A percentile compares a stretch with the other conserved stretches of the same genome.
phyloP scores from a whole-genome alignment of 78 protist species.

The Dictyostelium citrinum region DNA sequence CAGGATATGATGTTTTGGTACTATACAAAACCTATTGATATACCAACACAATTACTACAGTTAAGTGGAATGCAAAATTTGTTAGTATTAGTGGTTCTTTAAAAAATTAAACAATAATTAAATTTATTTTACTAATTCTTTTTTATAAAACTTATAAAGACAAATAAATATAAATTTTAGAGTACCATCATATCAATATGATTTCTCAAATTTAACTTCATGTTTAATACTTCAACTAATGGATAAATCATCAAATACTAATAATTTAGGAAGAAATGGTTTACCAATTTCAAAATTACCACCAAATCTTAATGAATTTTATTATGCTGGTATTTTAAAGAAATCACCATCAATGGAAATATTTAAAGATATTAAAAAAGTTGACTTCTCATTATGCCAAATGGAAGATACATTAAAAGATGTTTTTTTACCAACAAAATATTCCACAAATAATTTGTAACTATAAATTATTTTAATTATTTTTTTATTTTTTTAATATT shows the following conservation, averaged over 20 bases:
- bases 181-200: not conserved
- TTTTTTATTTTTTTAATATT: not conserved
- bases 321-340: not conserved
- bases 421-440: not conserved
- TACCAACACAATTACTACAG: not conserved
- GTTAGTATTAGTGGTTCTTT: not conserved
- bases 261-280: not conserved
- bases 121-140: not conserved
- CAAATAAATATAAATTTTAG: not conserved
- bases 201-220: not conserved
- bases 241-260: not conserved
- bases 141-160: not conserved
- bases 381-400: not conserved
- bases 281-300: not conserved
- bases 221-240: not conserved
- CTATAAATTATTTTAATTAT: not conserved
- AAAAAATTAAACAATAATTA: not conserved
- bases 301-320: not conserved
- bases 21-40: not conserved
- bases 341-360: not conserved
- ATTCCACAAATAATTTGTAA: not conserved
- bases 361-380: not conserved
- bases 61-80: not conserved
- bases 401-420: not conserved
- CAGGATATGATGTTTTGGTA: not conserved